These are phyloP conservation scores for Haberlea rhodopensis DNA, from an alignment of 257 asterid species.

Conservation along the genomic window DNA sequence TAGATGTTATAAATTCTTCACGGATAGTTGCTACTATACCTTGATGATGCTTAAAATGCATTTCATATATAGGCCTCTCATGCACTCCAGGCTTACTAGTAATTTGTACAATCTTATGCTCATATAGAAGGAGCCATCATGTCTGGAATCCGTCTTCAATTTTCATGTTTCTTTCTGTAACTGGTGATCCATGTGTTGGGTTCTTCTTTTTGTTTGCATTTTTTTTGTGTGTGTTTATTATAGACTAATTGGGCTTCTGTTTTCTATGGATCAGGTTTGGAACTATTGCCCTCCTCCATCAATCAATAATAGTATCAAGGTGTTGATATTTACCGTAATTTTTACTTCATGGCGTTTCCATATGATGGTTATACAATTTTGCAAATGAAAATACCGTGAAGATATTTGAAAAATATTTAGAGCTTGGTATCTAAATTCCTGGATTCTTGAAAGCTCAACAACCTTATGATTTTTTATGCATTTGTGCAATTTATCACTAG, in stretches of 20 bases:
- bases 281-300: constrained; percentile 71
- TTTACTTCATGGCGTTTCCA: constrained; percentile 16
- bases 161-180: neutral
- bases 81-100: neutral
- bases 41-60: neutral
- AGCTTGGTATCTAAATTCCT: neutral
- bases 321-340: constrained; percentile 29
- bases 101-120: neutral
- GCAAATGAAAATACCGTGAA: constrained; percentile 11
- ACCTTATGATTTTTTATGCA: neutral
- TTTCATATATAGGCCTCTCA: neutral
- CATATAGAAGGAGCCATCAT: neutral
- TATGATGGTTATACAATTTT: constrained; percentile 15
- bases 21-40: neutral
- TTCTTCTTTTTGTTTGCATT: neutral
- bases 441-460: too few relatives aligned
- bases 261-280: constrained; percentile 61
- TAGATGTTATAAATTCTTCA: neutral
- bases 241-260: too few relatives aligned
- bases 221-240: too few relatives aligned
- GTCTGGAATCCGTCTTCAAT: neutral
- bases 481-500: neutral
- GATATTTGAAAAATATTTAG: too few relatives aligned
- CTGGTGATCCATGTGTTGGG: neutral
- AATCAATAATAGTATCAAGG: constrained; percentile 96